Conservation (phyloP, 768 basidiomycete genomes). For the Leccinum subgranulosum region DNA sequence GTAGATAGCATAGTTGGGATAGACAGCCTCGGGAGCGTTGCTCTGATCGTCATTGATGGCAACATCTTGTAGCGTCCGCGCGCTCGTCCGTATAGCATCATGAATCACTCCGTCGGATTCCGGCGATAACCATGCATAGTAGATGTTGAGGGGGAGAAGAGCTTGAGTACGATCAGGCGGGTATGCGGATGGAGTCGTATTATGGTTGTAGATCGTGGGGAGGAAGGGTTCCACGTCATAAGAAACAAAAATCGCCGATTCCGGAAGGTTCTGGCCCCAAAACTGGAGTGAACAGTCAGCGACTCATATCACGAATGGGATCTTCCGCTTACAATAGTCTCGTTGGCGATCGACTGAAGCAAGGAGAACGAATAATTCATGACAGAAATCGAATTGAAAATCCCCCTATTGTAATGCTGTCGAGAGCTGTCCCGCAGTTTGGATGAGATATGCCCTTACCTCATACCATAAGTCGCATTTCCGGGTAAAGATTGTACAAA, state of each 20-base stretch:
- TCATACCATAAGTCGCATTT: background rate
- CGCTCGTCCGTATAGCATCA: slow-evolving; percentile 36
- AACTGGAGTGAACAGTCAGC: slow-evolving; percentile 11
- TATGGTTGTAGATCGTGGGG: slow-evolving; percentile 37
- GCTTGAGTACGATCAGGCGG: slow-evolving; percentile 38
- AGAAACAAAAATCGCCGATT: slow-evolving; percentile 1
- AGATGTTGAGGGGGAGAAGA: slow-evolving; percentile 46
- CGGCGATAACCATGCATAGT: slow-evolving; percentile 20
- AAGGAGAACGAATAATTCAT: slow-evolving; percentile 9
- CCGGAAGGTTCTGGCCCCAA: slow-evolving; percentile 4
- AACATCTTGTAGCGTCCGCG: slow-evolving; percentile 34
- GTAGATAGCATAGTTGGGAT: background rate
- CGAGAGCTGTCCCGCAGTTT: background rate
- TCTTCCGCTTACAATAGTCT: slow-evolving; percentile 11
- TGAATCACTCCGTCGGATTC: slow-evolving; percentile 22
- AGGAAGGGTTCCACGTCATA: slow-evolving; percentile 51
- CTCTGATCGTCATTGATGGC: slow-evolving; percentile 36
- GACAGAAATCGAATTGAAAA: slow-evolving; percentile 10
- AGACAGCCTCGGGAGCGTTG: background rate
- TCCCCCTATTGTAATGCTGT: background rate
- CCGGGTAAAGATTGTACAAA: slow-evolving; percentile 8
- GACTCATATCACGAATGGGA: background rate
- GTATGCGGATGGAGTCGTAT: slow-evolving; percentile 39
- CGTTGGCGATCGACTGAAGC: slow-evolving; percentile 13
- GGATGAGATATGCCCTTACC: background rate